Base-by-base conservation (phyloP, 192 early-diverging fungal genomes). In the Chytriomyces hyalinus region DNA sequence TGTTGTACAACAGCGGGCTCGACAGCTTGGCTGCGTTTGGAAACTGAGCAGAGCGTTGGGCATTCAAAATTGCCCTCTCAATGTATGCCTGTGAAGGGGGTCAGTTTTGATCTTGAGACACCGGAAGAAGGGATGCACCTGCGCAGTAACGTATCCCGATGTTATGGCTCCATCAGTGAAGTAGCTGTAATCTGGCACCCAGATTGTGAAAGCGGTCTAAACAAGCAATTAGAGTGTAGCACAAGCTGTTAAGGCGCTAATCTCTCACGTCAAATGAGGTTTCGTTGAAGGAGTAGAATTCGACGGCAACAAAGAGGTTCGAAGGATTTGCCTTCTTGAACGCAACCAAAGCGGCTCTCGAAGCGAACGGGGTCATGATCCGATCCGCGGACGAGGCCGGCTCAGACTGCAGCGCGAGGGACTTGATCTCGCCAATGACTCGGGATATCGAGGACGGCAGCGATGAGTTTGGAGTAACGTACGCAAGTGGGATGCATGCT, bases 1-100 rank as follows among this genome's bases (percentile, higher is more conserved):
- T 46, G 15, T 13, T n/a, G 46, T 68, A 68, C 10, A 20, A 9
- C 11, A 68, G 48, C 9, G 67, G 67, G 28, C 67, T 68, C 44
- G 26, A 46, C 43, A 68, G 48, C 24, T 68, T 68, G 26, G 67
- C 10, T 13, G 48, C 46, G 8, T 15, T 15, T 10, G 67, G 45
- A 2, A 13, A 1, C 1, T 22, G 10, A 1, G 13, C 15, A 0
- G 45, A 36, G 13, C 43, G 48, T 68, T 49, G 67, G 10, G 46
- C 67, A 46, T 48, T 68, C 15, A 68, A 20, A 17, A 68, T 5
- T 4, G 28, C 17, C 3, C 28, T 36, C 17, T 28, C 17, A 44
- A 47, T 13, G 43, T 22, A 28, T 20, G 43, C 28, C 11, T 68
- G 3, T 36, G 63, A 65, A 59, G 20, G 36, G 53, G 20, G 3